A percentile compares a stretch with the other conserved stretches of the same genome.
Conservation (phyloP, 345 rosid species). For the Lumnitzera littorea region DNA sequence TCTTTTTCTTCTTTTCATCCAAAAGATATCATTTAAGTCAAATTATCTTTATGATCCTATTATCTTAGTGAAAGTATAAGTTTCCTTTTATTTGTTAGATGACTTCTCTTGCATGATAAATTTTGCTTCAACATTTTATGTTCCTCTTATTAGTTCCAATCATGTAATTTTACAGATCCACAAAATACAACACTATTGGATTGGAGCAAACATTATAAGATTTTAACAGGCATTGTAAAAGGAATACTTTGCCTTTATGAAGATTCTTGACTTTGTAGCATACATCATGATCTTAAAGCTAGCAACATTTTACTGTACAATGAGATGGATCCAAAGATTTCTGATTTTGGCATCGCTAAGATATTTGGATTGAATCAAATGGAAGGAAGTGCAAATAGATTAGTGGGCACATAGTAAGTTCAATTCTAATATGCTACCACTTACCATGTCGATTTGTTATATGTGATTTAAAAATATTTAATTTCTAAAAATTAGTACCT, state of each 20-base stretch:
- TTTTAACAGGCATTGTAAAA: conserved; percentile 16
- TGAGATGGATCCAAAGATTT: conserved; percentile 20
- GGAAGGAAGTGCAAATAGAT: conserved; percentile 5
- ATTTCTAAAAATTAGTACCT: not conserved
- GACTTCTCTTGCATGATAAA: no score
- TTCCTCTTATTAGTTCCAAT: no score
- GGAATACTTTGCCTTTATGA: conserved; percentile 19
- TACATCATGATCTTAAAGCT: conserved; percentile 26
- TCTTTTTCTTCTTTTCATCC: no score
- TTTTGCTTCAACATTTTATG: no score
- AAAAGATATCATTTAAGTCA: no score
- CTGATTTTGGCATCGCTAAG: conserved; percentile 24
- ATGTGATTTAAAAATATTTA: not conserved
- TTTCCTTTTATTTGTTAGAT: no score
- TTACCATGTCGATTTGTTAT: not conserved
- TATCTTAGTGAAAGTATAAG: not conserved
- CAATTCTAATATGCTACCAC: not conserved
- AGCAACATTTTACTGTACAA: conserved; percentile 18
- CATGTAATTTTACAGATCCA: conserved; percentile 3
- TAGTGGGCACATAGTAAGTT: conserved; percentile 24
- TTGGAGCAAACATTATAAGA: conserved; percentile 15
- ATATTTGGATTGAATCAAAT: conserved; percentile 14
- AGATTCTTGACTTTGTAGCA: conserved; percentile 15
- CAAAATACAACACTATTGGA: conserved; percentile 3
- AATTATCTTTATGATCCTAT: not conserved